These are phyloP conservation scores for Geopyxis carbonaria DNA, from an alignment of 495 filamentous ascomycete species.

Conservation along the genomic window DNA sequence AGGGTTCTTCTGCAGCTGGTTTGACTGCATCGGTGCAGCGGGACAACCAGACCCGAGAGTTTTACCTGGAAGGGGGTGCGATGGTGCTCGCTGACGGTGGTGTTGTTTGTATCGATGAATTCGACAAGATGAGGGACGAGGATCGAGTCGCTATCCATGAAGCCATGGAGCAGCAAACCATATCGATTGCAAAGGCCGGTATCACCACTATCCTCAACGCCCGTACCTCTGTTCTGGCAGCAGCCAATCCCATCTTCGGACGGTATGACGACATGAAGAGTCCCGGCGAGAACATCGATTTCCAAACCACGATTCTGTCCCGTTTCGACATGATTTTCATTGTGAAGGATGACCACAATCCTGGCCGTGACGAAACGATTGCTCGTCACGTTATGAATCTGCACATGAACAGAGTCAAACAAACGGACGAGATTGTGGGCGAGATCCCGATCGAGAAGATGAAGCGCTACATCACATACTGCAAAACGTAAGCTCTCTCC, in stretches of 20 bases:
- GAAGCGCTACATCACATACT: slow-evolving; percentile 96
- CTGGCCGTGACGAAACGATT: slow-evolving; percentile 76
- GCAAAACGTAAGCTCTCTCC: slow-evolving; percentile 55
- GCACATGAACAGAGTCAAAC: slow-evolving; percentile 72
- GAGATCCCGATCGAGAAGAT: slow-evolving; percentile 91
- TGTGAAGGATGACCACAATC: slow-evolving; percentile 86
- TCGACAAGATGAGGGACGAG: slow-evolving; percentile 99
- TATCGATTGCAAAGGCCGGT: slow-evolving; percentile 97
- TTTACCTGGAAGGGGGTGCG: slow-evolving; percentile 95
- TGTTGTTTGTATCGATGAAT: slow-evolving; percentile 98
- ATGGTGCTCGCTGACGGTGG: slow-evolving; percentile 98
- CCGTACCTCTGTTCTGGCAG: slow-evolving; percentile 83
- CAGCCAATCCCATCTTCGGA: slow-evolving; percentile 94
- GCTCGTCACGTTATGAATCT: slow-evolving; percentile 96
- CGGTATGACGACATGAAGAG: slow-evolving; percentile 96
- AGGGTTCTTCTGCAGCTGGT: slow-evolving; percentile 96
- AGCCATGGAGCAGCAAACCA: slow-evolving; percentile 99
- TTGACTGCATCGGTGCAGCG: slow-evolving; percentile 94
- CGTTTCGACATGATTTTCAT: slow-evolving; percentile 99
- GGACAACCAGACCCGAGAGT: slow-evolving; percentile 79
- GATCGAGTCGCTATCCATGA: slow-evolving; percentile 98
- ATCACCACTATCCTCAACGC: slow-evolving; percentile 98
- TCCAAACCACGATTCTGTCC: slow-evolving; percentile 96
- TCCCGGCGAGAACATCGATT: slow-evolving; percentile 97
- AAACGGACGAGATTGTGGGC: slow-evolving; percentile 53